Evolutionary conservation across 305 asterid genomes (phyloP).

Genomic region (Plantago coronopus): DNA sequence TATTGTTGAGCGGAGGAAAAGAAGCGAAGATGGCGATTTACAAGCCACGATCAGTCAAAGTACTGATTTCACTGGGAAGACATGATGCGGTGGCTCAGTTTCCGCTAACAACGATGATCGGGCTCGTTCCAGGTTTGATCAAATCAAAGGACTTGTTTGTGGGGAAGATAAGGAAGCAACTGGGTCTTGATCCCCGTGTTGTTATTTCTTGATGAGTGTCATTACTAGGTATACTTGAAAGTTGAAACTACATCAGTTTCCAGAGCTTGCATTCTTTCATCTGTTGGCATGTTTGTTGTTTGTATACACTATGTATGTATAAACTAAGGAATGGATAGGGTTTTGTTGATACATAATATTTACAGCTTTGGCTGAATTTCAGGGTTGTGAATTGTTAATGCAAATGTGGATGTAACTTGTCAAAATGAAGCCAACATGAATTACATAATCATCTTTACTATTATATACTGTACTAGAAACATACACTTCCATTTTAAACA

Average conservation of each 20-base stretch:
- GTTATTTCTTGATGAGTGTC: conserved; percentile 26
- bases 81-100: conserved; percentile 81
- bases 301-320: conserved; percentile 3
- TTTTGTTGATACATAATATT: background rate
- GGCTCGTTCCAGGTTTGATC: conserved; percentile 73
- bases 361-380: background rate
- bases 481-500: too few species aligned
- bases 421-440: too few species aligned
- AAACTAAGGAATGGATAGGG: background rate
- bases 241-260: background rate
- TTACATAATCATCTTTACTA: too few species aligned
- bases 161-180: conserved; percentile 65
- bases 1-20: conserved; percentile 46
- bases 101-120: conserved; percentile 54
- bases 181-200: conserved; percentile 57
- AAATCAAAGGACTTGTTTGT: conserved; percentile 79
- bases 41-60: conserved; percentile 42
- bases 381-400: background rate
- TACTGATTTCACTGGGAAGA: conserved; percentile 66
- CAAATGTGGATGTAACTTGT: background rate
- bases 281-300: background rate
- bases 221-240: background rate
- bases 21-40: conserved; percentile 57
- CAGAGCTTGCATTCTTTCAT: conserved; percentile 4
- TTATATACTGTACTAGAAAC: too few species aligned